Evolutionary conservation across 1,284 basidiomycete species (phyloP), one percentile per base, ranked within the genome.

Genomic region (Cerrena zonata): DNA sequence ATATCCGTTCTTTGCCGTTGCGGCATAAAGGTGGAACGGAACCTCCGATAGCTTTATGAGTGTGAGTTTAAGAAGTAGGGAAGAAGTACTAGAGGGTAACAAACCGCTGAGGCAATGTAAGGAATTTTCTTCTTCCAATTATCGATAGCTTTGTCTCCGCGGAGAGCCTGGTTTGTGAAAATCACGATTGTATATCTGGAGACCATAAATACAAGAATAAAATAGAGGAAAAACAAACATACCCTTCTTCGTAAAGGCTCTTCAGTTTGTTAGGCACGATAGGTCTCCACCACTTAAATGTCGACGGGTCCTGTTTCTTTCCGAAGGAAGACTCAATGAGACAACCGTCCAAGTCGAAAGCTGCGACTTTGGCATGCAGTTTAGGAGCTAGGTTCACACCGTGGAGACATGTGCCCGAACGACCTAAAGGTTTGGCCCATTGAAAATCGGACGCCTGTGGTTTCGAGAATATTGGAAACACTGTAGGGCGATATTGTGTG

Each of bases 271-370:
- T 61, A 1, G 84, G 84, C 1, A 96, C 80, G n/a, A 60, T 63
- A 0, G 75, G 64, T 55, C 80, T 68, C 90, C 90, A 94, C 86
- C 89, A 93, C 54, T 80, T 74, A 81, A 87, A 94, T 52, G 40
- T 64, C 53, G 62, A 65, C 56, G 63, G 70, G 12, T 69, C 73
- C 52, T 76, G 79, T 56, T 68, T 70, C 40, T 63, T 69, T n/a
- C 72, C 75, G 41, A 74, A 73, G 37, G 69, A 71, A 2, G 79
- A 78, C 58, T 81, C 79, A 63, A 96, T 92, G 49, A 95, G 61
- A 0, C 91, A 94, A 0, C 90, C 92, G 62, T 96, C 93, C 4
- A 96, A 71, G 62, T 95, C 92, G 59, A 93, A 91, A 4, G 86
- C 78, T 3, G 91, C 89, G 18, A 94, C 77, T 55, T 83, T 85